A percentile compares a stretch with the other conserved stretches of the same genome.
phyloP scores from a whole-genome alignment of 2,329 filamentous ascomycete genomes.

The Diplodia mutila region DNA sequence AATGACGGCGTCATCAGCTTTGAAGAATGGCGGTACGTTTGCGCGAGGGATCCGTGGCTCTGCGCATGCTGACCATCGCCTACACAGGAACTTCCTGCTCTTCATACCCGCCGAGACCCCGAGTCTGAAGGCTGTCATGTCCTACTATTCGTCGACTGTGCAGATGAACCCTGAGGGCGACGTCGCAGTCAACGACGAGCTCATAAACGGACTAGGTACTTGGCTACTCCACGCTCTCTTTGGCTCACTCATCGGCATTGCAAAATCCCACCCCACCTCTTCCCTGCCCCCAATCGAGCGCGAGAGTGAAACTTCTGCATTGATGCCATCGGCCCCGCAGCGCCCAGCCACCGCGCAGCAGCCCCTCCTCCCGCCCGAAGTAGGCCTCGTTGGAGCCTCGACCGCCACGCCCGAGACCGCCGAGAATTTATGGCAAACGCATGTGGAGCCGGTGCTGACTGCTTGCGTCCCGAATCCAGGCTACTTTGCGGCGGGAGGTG shows the following conservation, averaged over 20 bases:
- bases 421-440: slow-evolving; percentile 32
- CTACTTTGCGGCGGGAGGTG: slow-evolving; percentile 95
- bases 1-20: slow-evolving; percentile 86
- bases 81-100: slow-evolving; percentile 80
- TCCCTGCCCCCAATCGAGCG: slow-evolving; percentile 27
- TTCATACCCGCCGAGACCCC: slow-evolving; percentile 76
- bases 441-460: slow-evolving; percentile 57
- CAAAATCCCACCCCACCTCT: slow-evolving; percentile 51
- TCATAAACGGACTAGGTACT: slow-evolving; percentile 94
- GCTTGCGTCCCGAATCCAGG: slow-evolving; percentile 78
- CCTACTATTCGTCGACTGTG: slow-evolving; percentile 88
- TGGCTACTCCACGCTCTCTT: slow-evolving; percentile 74
- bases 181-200: slow-evolving; percentile 86
- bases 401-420: slow-evolving; percentile 30
- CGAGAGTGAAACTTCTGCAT: slow-evolving; percentile 27
- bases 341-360: slow-evolving; percentile 34
- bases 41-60: not conserved
- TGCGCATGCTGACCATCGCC: slow-evolving; percentile 25
- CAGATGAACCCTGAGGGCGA: slow-evolving; percentile 93
- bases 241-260: slow-evolving; percentile 73
- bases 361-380: slow-evolving; percentile 36
- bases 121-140: slow-evolving; percentile 79
- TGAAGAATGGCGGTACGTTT: slow-evolving; percentile 90
- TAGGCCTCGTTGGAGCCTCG: slow-evolving; percentile 28
- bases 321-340: slow-evolving; percentile 34